These are phyloP conservation scores for Lecanosticta acicola DNA, from an alignment of 2,329 filamentous ascomycete genomes.

Conservation along the genomic window DNA sequence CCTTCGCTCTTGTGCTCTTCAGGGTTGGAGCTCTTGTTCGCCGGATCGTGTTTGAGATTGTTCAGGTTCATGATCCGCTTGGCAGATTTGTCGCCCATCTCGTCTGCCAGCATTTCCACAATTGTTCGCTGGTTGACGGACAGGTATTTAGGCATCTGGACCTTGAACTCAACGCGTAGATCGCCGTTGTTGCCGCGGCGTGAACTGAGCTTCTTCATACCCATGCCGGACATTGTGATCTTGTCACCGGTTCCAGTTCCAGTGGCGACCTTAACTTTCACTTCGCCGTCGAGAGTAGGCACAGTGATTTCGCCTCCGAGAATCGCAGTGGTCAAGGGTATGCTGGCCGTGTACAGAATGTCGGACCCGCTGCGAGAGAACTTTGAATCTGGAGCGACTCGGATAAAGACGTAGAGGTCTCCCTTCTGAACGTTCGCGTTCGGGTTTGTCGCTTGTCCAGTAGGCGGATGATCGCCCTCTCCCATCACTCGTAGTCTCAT, in stretches of 20 bases:
- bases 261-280: conserved; percentile 84
- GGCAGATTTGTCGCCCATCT: conserved; percentile 88
- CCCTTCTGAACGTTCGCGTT: conserved; percentile 64
- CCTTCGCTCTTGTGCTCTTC: conserved; percentile 71
- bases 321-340: conserved; percentile 87
- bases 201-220: conserved; percentile 77
- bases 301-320: conserved; percentile 85
- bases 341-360: conserved; percentile 83
- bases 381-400: conserved; percentile 81
- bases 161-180: conserved; percentile 87
- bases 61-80: conserved; percentile 83
- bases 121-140: conserved; percentile 87
- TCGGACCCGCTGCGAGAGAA: conserved; percentile 85
- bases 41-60: conserved; percentile 23
- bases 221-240: conserved; percentile 82
- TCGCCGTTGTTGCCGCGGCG: conserved; percentile 69
- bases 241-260: conserved; percentile 90
- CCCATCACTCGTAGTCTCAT: conserved; percentile 83
- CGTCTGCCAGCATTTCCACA: conserved; percentile 91
- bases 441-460: conserved; percentile 61
- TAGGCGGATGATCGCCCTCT: conserved; percentile 80
- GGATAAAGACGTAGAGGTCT: conserved; percentile 86
- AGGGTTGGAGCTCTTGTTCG: conserved; percentile 34
- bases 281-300: conserved; percentile 83
- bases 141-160: conserved; percentile 91